A percentile compares a stretch with the other conserved stretches of the same genome.
Conservation (phyloP, 768 basidiomycete species). For the Collybia sp. region DNA sequence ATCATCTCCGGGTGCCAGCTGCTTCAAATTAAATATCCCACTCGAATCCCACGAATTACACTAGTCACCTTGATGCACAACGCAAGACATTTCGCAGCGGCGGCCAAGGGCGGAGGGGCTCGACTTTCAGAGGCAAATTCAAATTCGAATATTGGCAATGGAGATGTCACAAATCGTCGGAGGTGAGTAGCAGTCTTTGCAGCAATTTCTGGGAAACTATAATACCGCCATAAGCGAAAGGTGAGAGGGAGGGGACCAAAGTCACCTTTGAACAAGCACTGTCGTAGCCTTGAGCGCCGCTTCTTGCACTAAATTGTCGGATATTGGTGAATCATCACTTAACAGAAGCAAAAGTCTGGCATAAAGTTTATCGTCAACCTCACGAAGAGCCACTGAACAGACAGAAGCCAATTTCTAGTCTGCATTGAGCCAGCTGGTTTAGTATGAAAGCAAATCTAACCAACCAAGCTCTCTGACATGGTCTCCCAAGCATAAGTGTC, state of each 20-base stretch:
- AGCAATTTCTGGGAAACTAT: conserved; percentile 80
- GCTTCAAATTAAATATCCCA: conserved; percentile 5
- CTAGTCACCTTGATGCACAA: conserved; percentile 75
- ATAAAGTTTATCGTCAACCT: conserved; percentile 67
- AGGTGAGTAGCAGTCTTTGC: conserved; percentile 70
- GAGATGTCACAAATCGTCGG: conserved; percentile 84
- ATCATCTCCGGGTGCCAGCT: conserved; percentile 86
- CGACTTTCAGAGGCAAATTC: conserved; percentile 72
- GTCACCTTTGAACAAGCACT: conserved; percentile 76
- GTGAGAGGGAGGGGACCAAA: background rate
- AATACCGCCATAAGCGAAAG: background rate
- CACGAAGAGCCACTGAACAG: conserved; percentile 67
- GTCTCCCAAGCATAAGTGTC: conserved; percentile 95
- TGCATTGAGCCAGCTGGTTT: background rate
- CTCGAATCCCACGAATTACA: background rate
- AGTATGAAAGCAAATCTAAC: conserved; percentile 14
- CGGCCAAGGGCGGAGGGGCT: conserved; percentile 72
- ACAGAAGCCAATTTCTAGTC: conserved; percentile 82
- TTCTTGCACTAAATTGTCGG: conserved; percentile 83
- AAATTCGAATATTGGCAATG: conserved; percentile 83
- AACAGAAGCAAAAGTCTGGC: conserved; percentile 67
- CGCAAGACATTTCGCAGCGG: conserved; percentile 88
- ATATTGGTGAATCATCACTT: conserved; percentile 76
- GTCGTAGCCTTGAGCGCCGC: conserved; percentile 85
- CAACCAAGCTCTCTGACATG: conserved; percentile 83